Percentiles rank a stretch among this genome's conserved stretches.
Evolutionary conservation across 1,139 yeast genomes (phyloP).

Genomic region (Lodderomyces orthopsilosis): DNA sequence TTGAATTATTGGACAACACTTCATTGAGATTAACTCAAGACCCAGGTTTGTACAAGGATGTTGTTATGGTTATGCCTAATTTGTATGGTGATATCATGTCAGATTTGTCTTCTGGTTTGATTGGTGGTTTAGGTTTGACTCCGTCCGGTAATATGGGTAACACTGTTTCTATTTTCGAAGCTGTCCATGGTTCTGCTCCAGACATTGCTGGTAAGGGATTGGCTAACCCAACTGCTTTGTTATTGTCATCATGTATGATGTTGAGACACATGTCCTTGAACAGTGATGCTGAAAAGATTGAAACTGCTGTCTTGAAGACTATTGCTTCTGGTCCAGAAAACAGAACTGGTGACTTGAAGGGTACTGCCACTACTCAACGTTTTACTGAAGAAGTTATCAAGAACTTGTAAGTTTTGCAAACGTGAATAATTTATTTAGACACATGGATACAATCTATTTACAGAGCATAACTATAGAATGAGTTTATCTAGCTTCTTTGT

Average conservation of each 20-base stretch:
- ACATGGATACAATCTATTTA: constrained; percentile 1
- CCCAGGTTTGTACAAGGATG: constrained; percentile 73
- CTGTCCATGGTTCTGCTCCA: constrained; percentile 99
- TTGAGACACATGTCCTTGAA: constrained; percentile 94
- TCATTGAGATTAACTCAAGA: constrained; percentile 86
- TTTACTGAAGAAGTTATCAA: constrained; percentile 71
- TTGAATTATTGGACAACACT: constrained; percentile 93
- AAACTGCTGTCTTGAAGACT: constrained; percentile 84
- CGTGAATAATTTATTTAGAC: constrained; percentile 1
- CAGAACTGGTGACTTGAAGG: constrained; percentile 96
- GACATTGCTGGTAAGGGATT: constrained; percentile 97
- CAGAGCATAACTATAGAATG: constrained; percentile 4
- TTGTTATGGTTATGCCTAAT: constrained; percentile 99
- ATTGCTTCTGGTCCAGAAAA: constrained; percentile 91
- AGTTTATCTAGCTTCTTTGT: constrained; percentile 4
- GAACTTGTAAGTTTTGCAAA: constrained; percentile 32
- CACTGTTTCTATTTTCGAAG: constrained; percentile 95
- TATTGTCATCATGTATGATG: constrained; percentile 97
- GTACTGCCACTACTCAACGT: constrained; percentile 81
- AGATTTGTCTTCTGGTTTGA: constrained; percentile 93
- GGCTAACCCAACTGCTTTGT: constrained; percentile 97
- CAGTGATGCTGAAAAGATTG: constrained; percentile 77
- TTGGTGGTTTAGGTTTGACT: constrained; percentile 97
- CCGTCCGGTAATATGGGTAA: constrained; percentile 99
- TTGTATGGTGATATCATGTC: constrained; percentile 98